A percentile compares a stretch with the other conserved stretches of the same genome.
These are phyloP conservation scores for Podospora anserina DNA, from an alignment of 495 filamentous ascomycete species.

Conservation along the genomic window DNA sequence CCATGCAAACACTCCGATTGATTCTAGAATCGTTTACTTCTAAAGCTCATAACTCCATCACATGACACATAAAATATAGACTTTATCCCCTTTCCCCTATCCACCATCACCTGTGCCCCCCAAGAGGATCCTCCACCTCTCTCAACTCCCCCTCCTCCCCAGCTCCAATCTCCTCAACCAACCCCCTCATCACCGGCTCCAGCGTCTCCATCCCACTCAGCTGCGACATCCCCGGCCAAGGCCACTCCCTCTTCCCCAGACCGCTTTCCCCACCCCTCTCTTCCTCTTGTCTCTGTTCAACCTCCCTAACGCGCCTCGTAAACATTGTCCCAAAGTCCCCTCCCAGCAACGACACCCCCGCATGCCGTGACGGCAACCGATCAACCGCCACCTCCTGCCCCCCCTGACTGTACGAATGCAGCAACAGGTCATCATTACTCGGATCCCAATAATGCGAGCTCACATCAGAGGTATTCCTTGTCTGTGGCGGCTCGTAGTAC, in stretches of 20 bases:
- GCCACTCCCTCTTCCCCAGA: neutral
- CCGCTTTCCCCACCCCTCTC: neutral
- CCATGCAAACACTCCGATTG: neutral
- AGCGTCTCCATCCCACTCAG: constrained; percentile 19
- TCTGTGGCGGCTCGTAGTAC: neutral
- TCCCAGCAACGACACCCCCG: constrained; percentile 2
- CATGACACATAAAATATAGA: neutral
- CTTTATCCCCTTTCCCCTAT: neutral
- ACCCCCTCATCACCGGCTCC: constrained; percentile 25
- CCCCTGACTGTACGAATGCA: neutral
- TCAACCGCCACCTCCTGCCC: neutral
- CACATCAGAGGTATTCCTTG: neutral
- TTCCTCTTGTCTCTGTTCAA: neutral
- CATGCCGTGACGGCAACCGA: neutral
- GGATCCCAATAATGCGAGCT: neutral
- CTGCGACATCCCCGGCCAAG: neutral
- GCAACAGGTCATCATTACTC: neutral
- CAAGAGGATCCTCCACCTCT: neutral
- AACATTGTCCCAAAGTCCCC: constrained; percentile 3
- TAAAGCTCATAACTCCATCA: neutral
- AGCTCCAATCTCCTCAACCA: constrained; percentile 8
- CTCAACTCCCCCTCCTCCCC: constrained; percentile 11
- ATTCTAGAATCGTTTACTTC: neutral
- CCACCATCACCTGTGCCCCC: neutral
- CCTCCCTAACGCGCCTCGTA: neutral